Conservation (phyloP, 2,329 filamentous ascomycete species). For the Iodosphaeria phyllophila region DNA sequence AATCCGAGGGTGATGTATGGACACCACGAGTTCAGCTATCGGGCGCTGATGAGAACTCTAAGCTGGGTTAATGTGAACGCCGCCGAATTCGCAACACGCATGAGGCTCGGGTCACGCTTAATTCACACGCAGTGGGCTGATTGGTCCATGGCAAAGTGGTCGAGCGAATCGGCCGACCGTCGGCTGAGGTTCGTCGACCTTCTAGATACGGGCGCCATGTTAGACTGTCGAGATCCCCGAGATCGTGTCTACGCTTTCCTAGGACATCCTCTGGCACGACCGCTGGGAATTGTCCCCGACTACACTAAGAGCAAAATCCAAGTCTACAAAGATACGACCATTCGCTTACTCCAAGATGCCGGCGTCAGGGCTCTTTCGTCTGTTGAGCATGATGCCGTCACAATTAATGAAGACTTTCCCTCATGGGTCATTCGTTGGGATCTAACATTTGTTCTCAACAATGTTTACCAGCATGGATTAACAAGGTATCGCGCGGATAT, state of each 20-base stretch:
- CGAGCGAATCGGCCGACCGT: background rate
- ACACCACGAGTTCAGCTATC: constrained; percentile 3
- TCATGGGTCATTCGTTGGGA: constrained; percentile 3
- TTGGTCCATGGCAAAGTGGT: background rate
- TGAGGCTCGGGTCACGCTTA: background rate
- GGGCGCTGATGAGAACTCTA: constrained; percentile 1
- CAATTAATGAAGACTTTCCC: constrained; percentile 1
- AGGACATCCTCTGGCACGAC: constrained; percentile 1
- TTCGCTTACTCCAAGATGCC: constrained; percentile 1
- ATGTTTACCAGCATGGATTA: too few relatives aligned
- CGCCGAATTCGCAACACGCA: background rate
- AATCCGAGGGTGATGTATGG: too few relatives aligned
- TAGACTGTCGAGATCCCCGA: constrained; percentile 2
- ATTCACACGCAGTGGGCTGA: constrained; percentile 2
- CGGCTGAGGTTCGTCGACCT: constrained; percentile 1
- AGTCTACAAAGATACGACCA: background rate
- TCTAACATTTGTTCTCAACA: constrained; percentile 1
- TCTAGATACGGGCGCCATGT: constrained; percentile 2
- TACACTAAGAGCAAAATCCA: constrained; percentile 1
- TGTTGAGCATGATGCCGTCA: constrained; percentile 1
- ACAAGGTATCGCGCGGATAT: too few relatives aligned
- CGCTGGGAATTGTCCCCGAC: constrained; percentile 1
- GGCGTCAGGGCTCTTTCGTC: constrained; percentile 2
- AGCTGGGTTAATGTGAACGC: background rate
- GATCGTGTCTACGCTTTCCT: constrained; percentile 3